Conservation (phyloP, 2,329 filamentous ascomycete genomes). For the Stachybotrys echinatus region DNA sequence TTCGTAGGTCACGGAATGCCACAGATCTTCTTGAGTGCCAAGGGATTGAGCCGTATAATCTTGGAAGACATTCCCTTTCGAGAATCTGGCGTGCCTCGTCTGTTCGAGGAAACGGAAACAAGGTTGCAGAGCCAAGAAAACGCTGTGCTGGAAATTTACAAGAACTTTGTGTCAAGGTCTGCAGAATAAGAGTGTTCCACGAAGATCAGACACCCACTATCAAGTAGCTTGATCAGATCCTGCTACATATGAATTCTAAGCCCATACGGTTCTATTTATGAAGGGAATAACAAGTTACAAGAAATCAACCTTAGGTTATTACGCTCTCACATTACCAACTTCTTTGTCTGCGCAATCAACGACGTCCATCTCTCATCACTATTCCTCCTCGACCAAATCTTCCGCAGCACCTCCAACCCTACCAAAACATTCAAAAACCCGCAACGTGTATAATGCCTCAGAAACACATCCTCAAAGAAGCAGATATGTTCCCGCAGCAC, state of each 20-base stretch:
- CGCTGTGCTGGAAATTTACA: constrained; percentile 1
- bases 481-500: constrained; percentile 9
- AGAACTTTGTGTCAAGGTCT: too few species aligned
- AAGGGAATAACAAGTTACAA: too few species aligned
- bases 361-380: constrained; percentile 5
- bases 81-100: constrained; percentile 27
- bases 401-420: constrained; percentile 12
- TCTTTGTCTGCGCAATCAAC: not conserved
- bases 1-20: constrained; percentile 50
- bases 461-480: constrained; percentile 12
- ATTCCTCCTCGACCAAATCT: constrained; percentile 10
- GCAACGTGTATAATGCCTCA: constrained; percentile 10
- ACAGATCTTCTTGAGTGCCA: constrained; percentile 32
- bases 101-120: constrained; percentile 26
- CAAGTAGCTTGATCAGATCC: too few species aligned
- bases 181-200: too few species aligned
- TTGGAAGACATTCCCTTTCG: constrained; percentile 20
- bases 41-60: constrained; percentile 36
- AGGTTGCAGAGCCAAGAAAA: constrained; percentile 13
- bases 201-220: too few species aligned
- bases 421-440: constrained; percentile 15
- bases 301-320: too few species aligned
- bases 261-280: too few species aligned
- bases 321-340: not conserved
- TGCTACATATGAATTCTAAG: too few species aligned